Evolutionary conservation across 1,284 basidiomycete genomes (phyloP), one percentile per base, ranked within the genome.

Genomic region (Moniliella sp.): DNA sequence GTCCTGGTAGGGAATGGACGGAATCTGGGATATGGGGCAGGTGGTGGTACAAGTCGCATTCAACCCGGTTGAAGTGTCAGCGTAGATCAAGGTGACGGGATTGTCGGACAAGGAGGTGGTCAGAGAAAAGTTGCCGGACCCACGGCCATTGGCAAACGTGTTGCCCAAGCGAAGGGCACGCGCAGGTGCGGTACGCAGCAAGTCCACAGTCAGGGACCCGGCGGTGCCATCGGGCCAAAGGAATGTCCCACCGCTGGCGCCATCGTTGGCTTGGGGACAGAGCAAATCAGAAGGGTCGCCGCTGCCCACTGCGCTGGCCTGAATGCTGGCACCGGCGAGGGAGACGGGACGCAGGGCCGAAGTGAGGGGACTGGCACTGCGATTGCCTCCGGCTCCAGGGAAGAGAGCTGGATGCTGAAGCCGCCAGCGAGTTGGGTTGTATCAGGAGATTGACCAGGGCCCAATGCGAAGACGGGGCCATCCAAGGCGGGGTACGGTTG

Each of bases 101-200:
- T 93, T 86, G 63, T 86, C 81, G 0, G 88, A 83, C 40, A 84
- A 74, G 10, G 82, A 75, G 43, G 30, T 41, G 68, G 70, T 12
- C 43, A 40, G 36, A 81, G n/a, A 77, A 61, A 97, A 97, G 2
- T 67, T 70, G n/a, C 72, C 78, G 0, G 84, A 84, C 12, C 81
- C 78, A 40, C 78, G 74, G 28, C 74, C 72, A 30, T 70, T 65
- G 39, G 74, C 66, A 57, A 84, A 80, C 1, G 82, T 84, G 64
- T 97, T 94, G 17, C 81, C 83, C 25, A 97, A 65, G 27, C 88
- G 73, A 29, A 94, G 61, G 7, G 86, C 88, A 33, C 68, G 73
- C 2, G 72, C 76, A 34, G 68, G 72, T 39, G 78, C 69, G 48
- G 70, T 75, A 18, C 71, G 66, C 57, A 77, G 78, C 26, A 75